Percentiles rank a stretch among this genome's conserved stretches.
phyloP scores from a whole-genome alignment of 257 asterid genomes.

The Solanum gracilifrons region DNA sequence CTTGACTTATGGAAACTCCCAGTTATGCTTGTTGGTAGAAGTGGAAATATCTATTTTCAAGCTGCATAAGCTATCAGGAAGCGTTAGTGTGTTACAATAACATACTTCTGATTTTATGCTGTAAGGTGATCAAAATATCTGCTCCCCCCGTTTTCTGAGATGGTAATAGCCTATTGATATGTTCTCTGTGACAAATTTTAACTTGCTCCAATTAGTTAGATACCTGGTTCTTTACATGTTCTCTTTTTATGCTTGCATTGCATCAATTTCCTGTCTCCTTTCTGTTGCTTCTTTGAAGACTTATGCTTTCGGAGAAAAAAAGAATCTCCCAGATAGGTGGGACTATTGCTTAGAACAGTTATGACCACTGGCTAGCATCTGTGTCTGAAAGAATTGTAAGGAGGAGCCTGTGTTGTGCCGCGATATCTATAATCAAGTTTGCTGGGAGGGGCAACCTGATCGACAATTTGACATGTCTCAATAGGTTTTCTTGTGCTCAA shows the following conservation, averaged over 20 bases:
- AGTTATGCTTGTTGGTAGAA: not conserved
- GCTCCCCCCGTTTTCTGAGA: not conserved
- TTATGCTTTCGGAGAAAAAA: not conserved
- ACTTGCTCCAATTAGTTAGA: not conserved
- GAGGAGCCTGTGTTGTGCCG: not conserved
- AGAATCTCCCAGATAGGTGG: not conserved
- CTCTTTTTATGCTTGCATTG: not conserved
- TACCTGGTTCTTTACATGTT: not conserved
- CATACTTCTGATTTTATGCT: not conserved
- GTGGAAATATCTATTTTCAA: not conserved
- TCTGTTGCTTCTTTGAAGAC: not conserved
- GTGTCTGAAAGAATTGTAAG: not conserved
- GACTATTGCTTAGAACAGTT: not conserved
- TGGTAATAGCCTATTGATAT: not conserved
- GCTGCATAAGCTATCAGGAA: not conserved
- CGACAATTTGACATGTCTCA: not conserved
- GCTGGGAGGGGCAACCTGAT: not conserved
- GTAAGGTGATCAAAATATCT: not conserved
- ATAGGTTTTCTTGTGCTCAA: not conserved
- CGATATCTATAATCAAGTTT: not conserved
- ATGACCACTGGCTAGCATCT: not conserved
- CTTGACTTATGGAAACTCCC: not conserved
- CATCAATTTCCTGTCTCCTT: not conserved
- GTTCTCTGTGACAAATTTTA: not conserved
- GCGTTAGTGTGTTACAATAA: not conserved